Percentiles rank a stretch among this genome's conserved stretches.
These are phyloP conservation scores for Thermothelomyces thermophilus DNA, from an alignment of 2,329 filamentous ascomycete genomes.

Conservation along the genomic window DNA sequence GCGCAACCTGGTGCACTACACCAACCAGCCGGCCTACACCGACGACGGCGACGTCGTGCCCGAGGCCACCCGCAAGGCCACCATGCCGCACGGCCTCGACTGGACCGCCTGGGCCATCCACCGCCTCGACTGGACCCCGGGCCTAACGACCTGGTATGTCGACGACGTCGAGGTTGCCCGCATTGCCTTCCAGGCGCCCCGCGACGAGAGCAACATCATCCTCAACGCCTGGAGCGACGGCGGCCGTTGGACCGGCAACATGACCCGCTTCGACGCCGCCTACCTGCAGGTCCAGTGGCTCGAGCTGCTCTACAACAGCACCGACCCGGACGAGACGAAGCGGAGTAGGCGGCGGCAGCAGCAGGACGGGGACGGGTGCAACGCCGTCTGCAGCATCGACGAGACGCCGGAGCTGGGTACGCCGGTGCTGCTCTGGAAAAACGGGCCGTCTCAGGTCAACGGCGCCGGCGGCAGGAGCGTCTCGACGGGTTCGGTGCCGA, in stretches of 20 bases:
- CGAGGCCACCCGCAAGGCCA: slow-evolving; percentile 42
- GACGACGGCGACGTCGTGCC: slow-evolving; percentile 38
- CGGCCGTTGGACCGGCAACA: slow-evolving; percentile 53
- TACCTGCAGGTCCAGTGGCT: slow-evolving; percentile 57
- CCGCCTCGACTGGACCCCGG: slow-evolving; percentile 53
- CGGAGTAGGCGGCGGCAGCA: background rate
- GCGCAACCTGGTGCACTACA: slow-evolving; percentile 44
- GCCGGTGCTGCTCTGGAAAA: slow-evolving; percentile 32
- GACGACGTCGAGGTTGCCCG: slow-evolving; percentile 44
- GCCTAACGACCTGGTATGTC: slow-evolving; percentile 49
- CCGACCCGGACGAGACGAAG: slow-evolving; percentile 21
- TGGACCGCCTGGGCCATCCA: slow-evolving; percentile 55
- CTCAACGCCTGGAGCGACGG: slow-evolving; percentile 58
- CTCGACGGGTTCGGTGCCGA: slow-evolving; percentile 1
- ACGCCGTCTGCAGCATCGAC: slow-evolving; percentile 32
- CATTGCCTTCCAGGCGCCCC: slow-evolving; percentile 50
- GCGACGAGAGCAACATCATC: slow-evolving; percentile 45
- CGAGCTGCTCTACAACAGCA: slow-evolving; percentile 51
- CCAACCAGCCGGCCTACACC: slow-evolving; percentile 52
- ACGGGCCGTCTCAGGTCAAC: background rate
- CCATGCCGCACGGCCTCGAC: slow-evolving; percentile 35
- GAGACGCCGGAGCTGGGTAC: slow-evolving; percentile 32
- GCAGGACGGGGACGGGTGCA: slow-evolving; percentile 19
- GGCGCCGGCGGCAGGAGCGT: background rate
- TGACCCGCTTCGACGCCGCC: slow-evolving; percentile 44